Conservation (phyloP, 345 rosid genomes). For the Gossypium sturtianum region DNA sequence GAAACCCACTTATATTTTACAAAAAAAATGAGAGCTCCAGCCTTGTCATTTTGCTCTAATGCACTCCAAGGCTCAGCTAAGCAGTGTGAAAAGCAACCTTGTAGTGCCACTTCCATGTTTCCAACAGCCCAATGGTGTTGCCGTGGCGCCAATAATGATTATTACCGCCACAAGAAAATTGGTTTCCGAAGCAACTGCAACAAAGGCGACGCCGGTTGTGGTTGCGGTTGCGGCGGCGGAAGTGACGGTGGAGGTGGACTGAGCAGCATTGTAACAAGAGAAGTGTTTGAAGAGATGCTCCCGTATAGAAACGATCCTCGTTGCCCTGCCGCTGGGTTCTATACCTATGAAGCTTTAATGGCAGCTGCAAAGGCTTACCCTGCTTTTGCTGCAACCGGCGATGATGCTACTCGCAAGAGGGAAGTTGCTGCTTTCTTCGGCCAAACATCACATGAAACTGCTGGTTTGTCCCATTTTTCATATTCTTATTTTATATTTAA, state of each 20-base stretch:
- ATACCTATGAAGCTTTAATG: slow-evolving; percentile 55
- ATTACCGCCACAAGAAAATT: slow-evolving; percentile 22
- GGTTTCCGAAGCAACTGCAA: slow-evolving; percentile 35
- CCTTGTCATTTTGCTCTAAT: slow-evolving; percentile 10
- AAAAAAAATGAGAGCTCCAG: slow-evolving; percentile 5
- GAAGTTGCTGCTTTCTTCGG: slow-evolving; percentile 66
- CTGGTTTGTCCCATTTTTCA: slow-evolving; percentile 18
- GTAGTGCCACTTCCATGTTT: slow-evolving; percentile 33
- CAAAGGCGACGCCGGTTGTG: not conserved
- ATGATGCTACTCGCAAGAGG: slow-evolving; percentile 27
- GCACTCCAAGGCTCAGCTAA: slow-evolving; percentile 17
- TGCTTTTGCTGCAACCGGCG: slow-evolving; percentile 41
- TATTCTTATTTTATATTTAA: not conserved
- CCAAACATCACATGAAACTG: slow-evolving; percentile 62
- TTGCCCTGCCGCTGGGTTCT: slow-evolving; percentile 50
- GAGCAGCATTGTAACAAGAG: slow-evolving; percentile 28
- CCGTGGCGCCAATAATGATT: slow-evolving; percentile 32
- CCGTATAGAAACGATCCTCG: slow-evolving; percentile 39
- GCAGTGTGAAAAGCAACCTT: slow-evolving; percentile 50
- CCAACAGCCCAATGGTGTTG: slow-evolving; percentile 40
- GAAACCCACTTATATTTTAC: not conserved
- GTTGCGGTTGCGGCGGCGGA: not conserved
- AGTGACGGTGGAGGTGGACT: slow-evolving; percentile 12
- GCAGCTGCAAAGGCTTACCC: slow-evolving; percentile 45
- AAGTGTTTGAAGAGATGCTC: slow-evolving; percentile 39